phyloP scores from a whole-genome alignment of 2,329 filamentous ascomycete species.

The Calonectria naviculata region DNA sequence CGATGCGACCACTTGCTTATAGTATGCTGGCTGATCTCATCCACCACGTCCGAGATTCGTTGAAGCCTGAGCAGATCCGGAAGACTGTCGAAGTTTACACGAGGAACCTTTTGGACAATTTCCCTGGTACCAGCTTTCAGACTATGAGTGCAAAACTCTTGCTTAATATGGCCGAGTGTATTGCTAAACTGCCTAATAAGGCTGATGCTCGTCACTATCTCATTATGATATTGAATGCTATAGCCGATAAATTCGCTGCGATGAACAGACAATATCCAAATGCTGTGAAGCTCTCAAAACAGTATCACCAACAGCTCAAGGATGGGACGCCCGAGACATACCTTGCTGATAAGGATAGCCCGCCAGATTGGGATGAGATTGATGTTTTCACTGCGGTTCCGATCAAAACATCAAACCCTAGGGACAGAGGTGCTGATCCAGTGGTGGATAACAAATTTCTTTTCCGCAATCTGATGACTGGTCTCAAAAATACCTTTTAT shows the following conservation, averaged over 20 bases:
- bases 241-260: constrained; percentile 96
- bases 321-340: constrained; percentile 77
- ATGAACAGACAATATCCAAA: constrained; percentile 99
- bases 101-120: constrained; percentile 92
- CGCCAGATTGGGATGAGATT: constrained; percentile 96
- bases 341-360: constrained; percentile 81
- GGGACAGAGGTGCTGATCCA: constrained; percentile 89
- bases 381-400: constrained; percentile 97
- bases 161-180: constrained; percentile 98
- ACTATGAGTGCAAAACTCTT: constrained; percentile 99
- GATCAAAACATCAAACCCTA: constrained; percentile 93
- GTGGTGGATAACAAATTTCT: constrained; percentile 98
- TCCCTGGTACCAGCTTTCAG: constrained; percentile 98
- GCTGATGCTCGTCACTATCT: constrained; percentile 94
- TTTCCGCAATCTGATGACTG: constrained; percentile 96
- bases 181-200: constrained; percentile 93
- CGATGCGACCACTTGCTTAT: constrained; percentile 93
- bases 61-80: constrained; percentile 90
- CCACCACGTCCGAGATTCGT: constrained; percentile 92
- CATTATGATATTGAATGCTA: constrained; percentile 97
- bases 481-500: constrained; percentile 96
- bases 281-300: constrained; percentile 89
- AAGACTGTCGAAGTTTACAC: constrained; percentile 98
- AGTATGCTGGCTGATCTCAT: constrained; percentile 99
- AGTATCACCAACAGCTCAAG: constrained; percentile 77